Evolutionary conservation across 352 stramenopile genomes (phyloP), one percentile per base, ranked within the genome.

Genomic region (Globisporangium paddicum): DNA sequence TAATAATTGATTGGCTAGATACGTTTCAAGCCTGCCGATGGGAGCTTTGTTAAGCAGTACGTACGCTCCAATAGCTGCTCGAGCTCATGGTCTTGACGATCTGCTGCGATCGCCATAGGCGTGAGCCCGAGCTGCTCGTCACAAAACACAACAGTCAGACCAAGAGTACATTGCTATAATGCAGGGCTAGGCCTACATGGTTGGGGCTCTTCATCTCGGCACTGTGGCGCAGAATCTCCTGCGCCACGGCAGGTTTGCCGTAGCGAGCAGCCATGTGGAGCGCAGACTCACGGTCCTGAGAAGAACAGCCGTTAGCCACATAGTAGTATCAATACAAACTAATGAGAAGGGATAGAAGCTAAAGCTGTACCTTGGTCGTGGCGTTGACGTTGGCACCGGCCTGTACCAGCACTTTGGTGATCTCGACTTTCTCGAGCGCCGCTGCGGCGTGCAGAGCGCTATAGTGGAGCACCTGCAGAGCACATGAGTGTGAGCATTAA

Each of bases 181-280:
- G 21, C 26, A 2, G 6, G 38, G 19, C 25, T 66, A 16, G 6
- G 34, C 54, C 49, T 49, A 80, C 71, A 13, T 71, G 54, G 52
- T 80, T 80, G 5, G 56, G 4, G 5, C 67, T 52, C 4, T 63
- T 63, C 65, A 72, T 77, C 9, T 74, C 50, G 2, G 69, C 71
- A 13, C 60, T 54, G 53, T 82, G 69, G 1, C 67, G 59, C 1
- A 85, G 45, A 11, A 85, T 55, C 51, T 83, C 66, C 26, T 79
- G 62, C 0, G 64, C 74, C 5, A 83, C 68, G 0, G 63, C 40
- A 3, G 56, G 40, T 25, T 71, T 74, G 2, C 72, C 66, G 41
- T 75, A 87, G 4, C 74, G 67, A 2, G 76, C 77, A 10, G 75
- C 77, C 28, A 82, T 57, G 35, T 87, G 77, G 5, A 87, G 60